A percentile compares a stretch with the other conserved stretches of the same genome.
Evolutionary conservation across 2,329 filamentous ascomycete genomes (phyloP).

Genomic region (Lasiodiplodia hormozganensis): DNA sequence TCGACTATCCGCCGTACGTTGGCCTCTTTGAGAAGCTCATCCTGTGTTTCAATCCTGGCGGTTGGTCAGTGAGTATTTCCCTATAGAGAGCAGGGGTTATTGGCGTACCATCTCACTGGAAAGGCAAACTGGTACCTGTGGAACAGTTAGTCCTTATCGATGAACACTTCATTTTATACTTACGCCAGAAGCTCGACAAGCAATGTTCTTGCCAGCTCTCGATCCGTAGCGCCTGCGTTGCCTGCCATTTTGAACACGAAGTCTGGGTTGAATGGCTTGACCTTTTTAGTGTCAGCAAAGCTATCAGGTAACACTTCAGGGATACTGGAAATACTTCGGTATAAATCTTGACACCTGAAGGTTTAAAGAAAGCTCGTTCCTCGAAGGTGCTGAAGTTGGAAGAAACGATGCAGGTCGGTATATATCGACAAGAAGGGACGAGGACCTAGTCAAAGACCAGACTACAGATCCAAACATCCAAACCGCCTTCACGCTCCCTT

Average conservation of each 20-base stretch:
- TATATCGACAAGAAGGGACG: background rate
- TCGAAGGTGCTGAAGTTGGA: background rate
- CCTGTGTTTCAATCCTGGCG: conserved; percentile 26
- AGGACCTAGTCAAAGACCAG: background rate
- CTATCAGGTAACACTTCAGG: no score
- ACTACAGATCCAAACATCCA: no score
- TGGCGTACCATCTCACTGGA: background rate
- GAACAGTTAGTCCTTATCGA: background rate
- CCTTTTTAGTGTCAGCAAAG: background rate
- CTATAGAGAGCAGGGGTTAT: background rate
- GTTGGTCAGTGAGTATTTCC: background rate
- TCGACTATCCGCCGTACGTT: conserved; percentile 10
- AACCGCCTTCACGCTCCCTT: no score
- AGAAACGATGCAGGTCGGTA: background rate
- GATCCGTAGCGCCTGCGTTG: background rate
- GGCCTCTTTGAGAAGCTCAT: background rate
- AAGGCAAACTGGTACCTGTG: background rate
- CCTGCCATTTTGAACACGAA: background rate
- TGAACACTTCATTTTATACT: background rate
- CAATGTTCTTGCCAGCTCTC: background rate
- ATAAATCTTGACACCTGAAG: no score
- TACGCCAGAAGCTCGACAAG: conserved; percentile 1
- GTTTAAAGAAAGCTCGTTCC: no score
- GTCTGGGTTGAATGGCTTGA: background rate
- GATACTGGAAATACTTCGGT: background rate